Base-by-base conservation (phyloP, 2,329 filamentous ascomycete genomes). In the Didymella exigua region DNA sequence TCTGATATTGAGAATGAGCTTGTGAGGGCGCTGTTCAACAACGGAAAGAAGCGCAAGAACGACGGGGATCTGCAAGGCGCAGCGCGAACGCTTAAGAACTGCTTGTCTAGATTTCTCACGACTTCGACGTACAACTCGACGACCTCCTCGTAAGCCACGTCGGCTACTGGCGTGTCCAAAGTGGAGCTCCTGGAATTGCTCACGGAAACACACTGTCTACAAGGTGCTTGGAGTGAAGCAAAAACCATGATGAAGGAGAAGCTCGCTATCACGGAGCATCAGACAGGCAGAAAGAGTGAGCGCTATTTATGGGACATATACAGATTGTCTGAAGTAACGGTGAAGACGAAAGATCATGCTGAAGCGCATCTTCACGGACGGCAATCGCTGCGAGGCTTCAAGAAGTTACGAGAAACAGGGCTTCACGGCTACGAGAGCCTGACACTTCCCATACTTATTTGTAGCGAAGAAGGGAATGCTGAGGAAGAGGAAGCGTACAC, bases 401-500 rank as follows among this genome's bases (percentile, higher is more conserved):
- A 48, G 29, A 66, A 60, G 45, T 38, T 68, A 4, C 55, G 60
- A 1, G 36, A 58, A 24, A 18, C 36, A 8, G 60, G 62, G 4
- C 26, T 41, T 38, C 13, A 19, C 5, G 62, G 60, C 2, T 63
- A 62, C 29, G 58, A 65, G 45, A 59, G 48, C 27, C 45, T 66
- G 24, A 27, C 24, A 1, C 48, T 66, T 10, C 53, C 62, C 14
- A 55, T 66, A n/a, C 23, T 47, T 6, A 49, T 65, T 2, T 66
- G 62, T 31, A 52, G 47, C n/a, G 34, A 56, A 10, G 54, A 62
- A 43, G 56, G 52, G 1, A 62, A 61, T 19, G 16, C 53, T 4
- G 62, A 65, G 30, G 65, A 68, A 13, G 60, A 61, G 48, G 65
- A 68, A 24, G 65, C 55, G 30, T 68, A 68, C 47, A 36, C 52